Evolutionary conservation across 768 basidiomycete species (phyloP).

Genomic region (Sutorius australiensis): DNA sequence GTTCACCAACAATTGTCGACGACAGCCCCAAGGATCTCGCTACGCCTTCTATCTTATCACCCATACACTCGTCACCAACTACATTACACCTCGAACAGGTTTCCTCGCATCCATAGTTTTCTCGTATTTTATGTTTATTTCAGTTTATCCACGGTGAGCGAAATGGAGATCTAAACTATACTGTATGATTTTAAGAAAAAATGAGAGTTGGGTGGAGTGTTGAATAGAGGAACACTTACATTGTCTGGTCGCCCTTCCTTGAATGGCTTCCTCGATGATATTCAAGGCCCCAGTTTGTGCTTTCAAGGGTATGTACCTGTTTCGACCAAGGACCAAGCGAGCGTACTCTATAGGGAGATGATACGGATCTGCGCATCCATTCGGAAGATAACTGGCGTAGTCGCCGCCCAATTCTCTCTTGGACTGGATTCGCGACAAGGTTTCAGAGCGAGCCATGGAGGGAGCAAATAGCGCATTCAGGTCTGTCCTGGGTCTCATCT

Average conservation of each 20-base stretch:
- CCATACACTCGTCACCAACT: conserved; percentile 6
- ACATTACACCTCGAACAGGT: conserved; percentile 9
- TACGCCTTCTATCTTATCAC: conserved; percentile 1
- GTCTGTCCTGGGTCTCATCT: conserved; percentile 22
- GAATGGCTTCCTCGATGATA: conserved; percentile 31
- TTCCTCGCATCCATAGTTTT: conserved; percentile 11
- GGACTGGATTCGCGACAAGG: conserved; percentile 21
- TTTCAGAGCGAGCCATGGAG: neutral
- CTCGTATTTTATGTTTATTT: conserved; percentile 32
- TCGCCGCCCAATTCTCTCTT: conserved; percentile 45
- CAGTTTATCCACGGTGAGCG: conserved; percentile 2
- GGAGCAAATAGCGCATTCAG: conserved; percentile 19
- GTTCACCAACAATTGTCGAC: conserved; percentile 14
- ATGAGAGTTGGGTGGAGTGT: neutral
- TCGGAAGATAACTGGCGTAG: conserved; percentile 46
- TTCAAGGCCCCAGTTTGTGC: conserved; percentile 39
- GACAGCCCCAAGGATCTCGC: conserved; percentile 5
- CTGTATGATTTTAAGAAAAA: neutral
- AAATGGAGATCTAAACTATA: conserved; percentile 12
- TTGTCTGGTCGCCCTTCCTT: conserved; percentile 4
- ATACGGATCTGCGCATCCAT: conserved; percentile 25
- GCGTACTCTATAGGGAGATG: conserved; percentile 41
- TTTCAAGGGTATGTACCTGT: conserved; percentile 39
- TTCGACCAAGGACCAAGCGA: conserved; percentile 39
- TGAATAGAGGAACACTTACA: conserved; percentile 8